Base-by-base conservation (phyloP, 768 basidiomycete genomes). In the Roridomyces roridus region DNA sequence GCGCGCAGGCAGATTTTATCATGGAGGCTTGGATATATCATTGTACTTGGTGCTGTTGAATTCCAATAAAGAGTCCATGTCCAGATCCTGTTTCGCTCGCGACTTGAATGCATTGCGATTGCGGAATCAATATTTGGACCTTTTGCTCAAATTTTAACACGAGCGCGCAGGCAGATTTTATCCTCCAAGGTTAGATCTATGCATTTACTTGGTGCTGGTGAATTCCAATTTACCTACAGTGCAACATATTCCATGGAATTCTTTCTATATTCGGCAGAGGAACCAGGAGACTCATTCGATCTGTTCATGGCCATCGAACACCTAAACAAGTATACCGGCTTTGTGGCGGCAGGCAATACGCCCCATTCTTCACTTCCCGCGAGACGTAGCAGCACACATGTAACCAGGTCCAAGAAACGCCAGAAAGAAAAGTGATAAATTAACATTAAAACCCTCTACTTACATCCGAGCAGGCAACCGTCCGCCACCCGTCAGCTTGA, bases 401-500 rank as follows among this genome's bases (percentile, higher is more conserved):
- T n/a, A n/a, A n/a, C n/a, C n/a, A n/a, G n/a, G n/a, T n/a, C n/a
- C n/a, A n/a, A n/a, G n/a, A n/a, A n/a, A n/a, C n/a, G n/a, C n/a
- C n/a, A n/a, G n/a, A n/a, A n/a, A n/a, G 15, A 18, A 40, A 40
- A 18, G 20, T 40, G 12, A 40, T 40, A 17, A 40, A n/a, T 40
- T 17, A 40, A 40, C 20, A 7, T 21, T 17, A 40, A 40, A 40
- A 40, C 17, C 15, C 7, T 31, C 31, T 17, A 23, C 17, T 56
- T 54, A 64, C n/a, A 64, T 21, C 26, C 56, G 56, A 2, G 64
- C 55, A 46, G 66, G 66, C 17, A 67, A 41, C 39, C 67, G 34
- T 11, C 57, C 44, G 3, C 67, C 67, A 14, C 62, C 67, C 4
- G 64, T 64, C 35, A 67, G 18, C 54, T 64, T 56, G 34, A 67